A percentile compares a stretch with the other conserved stretches of the same genome.
Conservation (phyloP, 2,329 filamentous ascomycete genomes). For the Sordariomycetes sp. region DNA sequence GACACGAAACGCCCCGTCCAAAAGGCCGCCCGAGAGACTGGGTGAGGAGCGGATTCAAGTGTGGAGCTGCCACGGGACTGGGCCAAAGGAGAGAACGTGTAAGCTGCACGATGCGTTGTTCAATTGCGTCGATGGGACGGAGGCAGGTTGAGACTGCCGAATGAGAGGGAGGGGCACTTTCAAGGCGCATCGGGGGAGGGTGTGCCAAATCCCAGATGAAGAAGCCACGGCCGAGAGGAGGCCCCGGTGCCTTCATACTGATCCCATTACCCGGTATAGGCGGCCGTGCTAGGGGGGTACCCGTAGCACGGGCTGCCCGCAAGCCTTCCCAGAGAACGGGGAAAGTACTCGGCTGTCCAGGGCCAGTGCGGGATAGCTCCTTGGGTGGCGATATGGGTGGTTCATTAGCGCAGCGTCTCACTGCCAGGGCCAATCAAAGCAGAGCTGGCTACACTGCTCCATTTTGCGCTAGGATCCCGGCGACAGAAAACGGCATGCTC, state of each 20-base stretch:
- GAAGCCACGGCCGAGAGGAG: background rate
- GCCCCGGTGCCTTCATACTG: background rate
- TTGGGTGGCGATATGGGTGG: background rate
- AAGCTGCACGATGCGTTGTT: constrained; percentile 6
- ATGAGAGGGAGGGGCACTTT: constrained; percentile 1
- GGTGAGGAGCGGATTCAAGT: background rate
- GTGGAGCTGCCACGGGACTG: background rate
- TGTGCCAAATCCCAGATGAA: background rate
- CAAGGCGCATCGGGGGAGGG: background rate
- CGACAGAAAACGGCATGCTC: no score
- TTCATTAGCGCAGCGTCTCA: background rate
- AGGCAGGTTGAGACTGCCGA: background rate
- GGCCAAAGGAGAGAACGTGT: background rate
- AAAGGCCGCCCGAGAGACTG: background rate
- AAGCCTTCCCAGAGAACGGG: background rate
- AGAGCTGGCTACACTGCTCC: no score
- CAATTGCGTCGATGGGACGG: constrained; percentile 3
- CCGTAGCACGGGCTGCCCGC: background rate
- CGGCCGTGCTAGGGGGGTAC: background rate
- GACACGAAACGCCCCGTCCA: background rate
- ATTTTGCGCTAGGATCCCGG: no score
- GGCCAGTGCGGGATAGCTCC: background rate
- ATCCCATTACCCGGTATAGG: background rate
- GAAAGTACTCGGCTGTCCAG: background rate
- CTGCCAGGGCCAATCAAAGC: background rate